Percentiles rank a stretch among this genome's conserved stretches.
Evolutionary conservation across 371 early-diverging fungal species (phyloP).

Genomic region (Apophysomyces elegans): DNA sequence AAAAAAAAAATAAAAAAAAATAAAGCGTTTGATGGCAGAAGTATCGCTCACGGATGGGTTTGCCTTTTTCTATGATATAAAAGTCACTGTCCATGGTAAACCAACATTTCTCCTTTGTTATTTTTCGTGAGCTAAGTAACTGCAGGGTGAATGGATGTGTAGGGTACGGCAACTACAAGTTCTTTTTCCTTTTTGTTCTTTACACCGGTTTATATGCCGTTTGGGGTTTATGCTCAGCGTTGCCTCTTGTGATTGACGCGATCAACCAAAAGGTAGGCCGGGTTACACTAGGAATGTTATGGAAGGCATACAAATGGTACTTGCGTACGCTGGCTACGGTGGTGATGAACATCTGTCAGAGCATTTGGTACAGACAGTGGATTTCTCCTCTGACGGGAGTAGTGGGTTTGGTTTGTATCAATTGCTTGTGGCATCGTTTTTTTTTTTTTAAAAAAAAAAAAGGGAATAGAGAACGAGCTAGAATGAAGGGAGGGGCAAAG

Average conservation of each 20-base stretch:
- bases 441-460: too few species aligned
- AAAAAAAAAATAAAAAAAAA: too few species aligned
- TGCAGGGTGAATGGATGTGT: conserved; percentile 60
- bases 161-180: conserved; percentile 66
- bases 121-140: neutral
- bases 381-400: conserved; percentile 6
- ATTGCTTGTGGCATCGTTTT: neutral
- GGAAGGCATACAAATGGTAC: conserved; percentile 5
- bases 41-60: neutral
- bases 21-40: too few species aligned
- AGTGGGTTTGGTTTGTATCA: conserved; percentile 8
- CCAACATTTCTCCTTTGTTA: too few species aligned
- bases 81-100: conserved; percentile 64
- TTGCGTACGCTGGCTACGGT: conserved; percentile 10
- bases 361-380: conserved; percentile 13
- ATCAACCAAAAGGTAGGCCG: conserved; percentile 41
- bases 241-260: conserved; percentile 40
- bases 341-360: conserved; percentile 11
- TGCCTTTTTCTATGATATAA: conserved; percentile 21
- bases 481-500: neutral
- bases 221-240: conserved; percentile 44
- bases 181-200: conserved; percentile 58
- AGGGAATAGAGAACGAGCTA: neutral
- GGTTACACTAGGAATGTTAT: neutral
- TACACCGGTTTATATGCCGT: conserved; percentile 55